Evolutionary conservation across 257 asterid species (phyloP).

Genomic region (Nemophila menziesii): DNA sequence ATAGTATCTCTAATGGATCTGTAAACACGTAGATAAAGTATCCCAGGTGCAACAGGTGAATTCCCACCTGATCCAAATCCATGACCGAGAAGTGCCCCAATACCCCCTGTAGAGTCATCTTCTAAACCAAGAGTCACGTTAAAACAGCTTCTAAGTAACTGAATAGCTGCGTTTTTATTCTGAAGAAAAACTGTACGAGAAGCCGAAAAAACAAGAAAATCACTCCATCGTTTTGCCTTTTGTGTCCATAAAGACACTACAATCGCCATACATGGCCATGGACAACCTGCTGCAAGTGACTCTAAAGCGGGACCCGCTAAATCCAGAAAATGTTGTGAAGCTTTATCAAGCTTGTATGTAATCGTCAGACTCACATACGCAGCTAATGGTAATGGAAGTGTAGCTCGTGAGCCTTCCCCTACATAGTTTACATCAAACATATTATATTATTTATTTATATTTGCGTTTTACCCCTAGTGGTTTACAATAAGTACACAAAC

Average conservation of each 20-base stretch:
- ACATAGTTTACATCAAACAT: conserved; percentile 9
- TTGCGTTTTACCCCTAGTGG: no score
- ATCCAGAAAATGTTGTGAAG: conserved; percentile 86
- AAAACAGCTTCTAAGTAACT: conserved; percentile 81
- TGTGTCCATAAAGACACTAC: conserved; percentile 97
- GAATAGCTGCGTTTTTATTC: conserved; percentile 80
- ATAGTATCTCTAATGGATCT: conserved; percentile 72
- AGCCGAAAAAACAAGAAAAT: conserved; percentile 83
- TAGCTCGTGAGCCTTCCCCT: conserved; percentile 84
- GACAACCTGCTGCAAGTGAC: conserved; percentile 97
- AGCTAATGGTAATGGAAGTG: conserved; percentile 92
- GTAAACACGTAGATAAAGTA: conserved; percentile 67
- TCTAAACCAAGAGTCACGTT: conserved; percentile 53
- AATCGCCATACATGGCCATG: conserved; percentile 99
- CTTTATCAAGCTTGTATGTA: conserved; percentile 88
- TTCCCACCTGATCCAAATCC: conserved; percentile 94
- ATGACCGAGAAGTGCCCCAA: conserved; percentile 92
- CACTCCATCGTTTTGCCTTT: conserved; percentile 88
- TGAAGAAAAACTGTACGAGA: conserved; percentile 92
- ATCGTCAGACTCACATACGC: conserved; percentile 97
- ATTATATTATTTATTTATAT: no score
- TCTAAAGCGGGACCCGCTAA: conserved; percentile 96
- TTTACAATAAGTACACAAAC: conserved; percentile 17
- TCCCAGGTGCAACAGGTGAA: conserved; percentile 93
- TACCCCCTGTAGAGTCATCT: conserved; percentile 66